Evolutionary conservation across 257 asterid species (phyloP), one percentile per base, ranked within the genome.

Genomic region (Nicotiana benthamiana): DNA sequence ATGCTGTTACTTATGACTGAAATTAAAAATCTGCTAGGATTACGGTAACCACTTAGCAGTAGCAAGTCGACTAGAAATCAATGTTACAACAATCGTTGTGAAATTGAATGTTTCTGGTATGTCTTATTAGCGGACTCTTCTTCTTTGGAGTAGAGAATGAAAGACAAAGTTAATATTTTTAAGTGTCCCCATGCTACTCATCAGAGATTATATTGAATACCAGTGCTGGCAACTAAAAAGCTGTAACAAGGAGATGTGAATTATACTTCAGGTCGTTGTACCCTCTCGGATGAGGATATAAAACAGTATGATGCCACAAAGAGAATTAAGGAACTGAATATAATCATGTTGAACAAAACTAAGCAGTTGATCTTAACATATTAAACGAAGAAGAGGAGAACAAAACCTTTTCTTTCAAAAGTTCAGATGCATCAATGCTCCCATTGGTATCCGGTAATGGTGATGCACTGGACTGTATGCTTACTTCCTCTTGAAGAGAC

Each of bases 321-420:
- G 16, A 65, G 75, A 65, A 3, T 22, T 43, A 22, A 24, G 6
- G 18, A 6, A 43, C 56, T 7, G 78, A 72, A 72, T 6, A 46
- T 72, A 24, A 72, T 72, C 36, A 72, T 72, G 13, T 43, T n/a
- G 51, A 43, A 70, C 15, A 70, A 70, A 26, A 70, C 77, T 70
- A 46, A 72, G 22, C 22, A 68, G 15, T 70, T 70, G 13, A 70
- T 24, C 6, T 70, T 70, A 70, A 56, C n/a, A 32, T 40, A 79
- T 48, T 46, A 63, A 48, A 79, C 46, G 61, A 80, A 60, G 67
- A 9, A 72, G 26, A 15, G 46, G 48, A 20, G 64, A 54, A 75
- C 48, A 75, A 77, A 17, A 94, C 99, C 99, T 94, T 96, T 84
- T 96, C 97, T 86, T 96, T 96, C 70, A 96, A 89, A 79, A 92